Evolutionary conservation across 2,329 filamentous ascomycete genomes (phyloP), one percentile per base, ranked within the genome.

Genomic region (Cordyceps tenuipes): DNA sequence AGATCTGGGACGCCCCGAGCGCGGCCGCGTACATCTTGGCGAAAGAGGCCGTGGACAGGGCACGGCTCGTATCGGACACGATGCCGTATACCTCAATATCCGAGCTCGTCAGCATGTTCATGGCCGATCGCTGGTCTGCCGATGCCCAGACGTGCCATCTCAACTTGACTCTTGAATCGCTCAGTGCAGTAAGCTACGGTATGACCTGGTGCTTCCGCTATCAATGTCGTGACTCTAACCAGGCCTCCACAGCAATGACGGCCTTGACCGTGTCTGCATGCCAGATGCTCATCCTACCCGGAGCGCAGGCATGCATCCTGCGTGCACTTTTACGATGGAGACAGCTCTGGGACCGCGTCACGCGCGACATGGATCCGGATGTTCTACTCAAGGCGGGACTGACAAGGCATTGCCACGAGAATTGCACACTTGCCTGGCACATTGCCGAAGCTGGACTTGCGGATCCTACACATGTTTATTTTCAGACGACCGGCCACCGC

Each of bases 1-100:
- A 55, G 52, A n/a, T 55, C 13, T 55, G 39, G 52, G 52, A 55
- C 21, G 52, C 52, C 5, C 52, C 52, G 19, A 46, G 46, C 23
- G 52, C 52, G 2, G 31, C 23, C 9, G n/a, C 52, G 13, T 55
- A 46, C 26, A 55, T 55, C 19, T 41, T 34, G 6, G 52, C 41
- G 3, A 55, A 55, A 7, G 39, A 46, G 21, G 15, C 9, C 9
- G 6, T 46, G 10, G 52, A 55, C 3, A 2, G 9, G 36, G 36
- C 23, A 5, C 13, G 36, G 15, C 26, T 31, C 4, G 17, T 3
- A 44, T 13, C 39, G 29, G 13, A 39, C 17, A 8, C 9, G 19
- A 5, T 3, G 26, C 23, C 1, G 3, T 15, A 21, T 34, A 55
- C 23, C 9, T 46, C n/a, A 2, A 55, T 44, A 12, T 23, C 39